Evolutionary conservation across 768 basidiomycete species (phyloP).

Genomic region (Zangia roseola): DNA sequence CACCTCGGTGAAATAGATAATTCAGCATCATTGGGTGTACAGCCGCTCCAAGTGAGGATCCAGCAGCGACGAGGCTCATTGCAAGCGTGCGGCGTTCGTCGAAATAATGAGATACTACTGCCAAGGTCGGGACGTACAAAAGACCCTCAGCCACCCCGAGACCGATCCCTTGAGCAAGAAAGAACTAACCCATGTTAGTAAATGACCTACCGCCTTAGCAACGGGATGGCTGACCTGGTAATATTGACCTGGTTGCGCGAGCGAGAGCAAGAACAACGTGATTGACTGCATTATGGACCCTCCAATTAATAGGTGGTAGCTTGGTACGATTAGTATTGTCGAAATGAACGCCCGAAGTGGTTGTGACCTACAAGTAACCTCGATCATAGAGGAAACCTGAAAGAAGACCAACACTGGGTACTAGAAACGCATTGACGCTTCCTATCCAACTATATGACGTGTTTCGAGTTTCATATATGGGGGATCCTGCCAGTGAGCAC

Average conservation of each 20-base stretch:
- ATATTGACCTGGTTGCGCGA: slow-evolving; percentile 40
- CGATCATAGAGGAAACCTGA: slow-evolving; percentile 51
- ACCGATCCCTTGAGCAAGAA: slow-evolving; percentile 49
- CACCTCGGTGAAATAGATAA: slow-evolving; percentile 13
- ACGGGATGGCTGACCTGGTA: slow-evolving; percentile 38
- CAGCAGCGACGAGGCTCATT: slow-evolving; percentile 42
- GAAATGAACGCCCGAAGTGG: background rate
- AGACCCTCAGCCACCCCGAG: slow-evolving; percentile 47
- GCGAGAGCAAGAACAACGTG: slow-evolving; percentile 45
- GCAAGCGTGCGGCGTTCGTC: slow-evolving; percentile 38
- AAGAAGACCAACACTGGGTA: slow-evolving; percentile 36
- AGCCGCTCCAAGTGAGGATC: slow-evolving; percentile 32
- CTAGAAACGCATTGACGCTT: slow-evolving; percentile 42
- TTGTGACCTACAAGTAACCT: slow-evolving; percentile 43
- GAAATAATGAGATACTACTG: slow-evolving; percentile 48
- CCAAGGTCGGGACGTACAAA: slow-evolving; percentile 43
- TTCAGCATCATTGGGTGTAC: slow-evolving; percentile 34
- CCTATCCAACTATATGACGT: slow-evolving; percentile 40
- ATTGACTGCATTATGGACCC: slow-evolving; percentile 47
- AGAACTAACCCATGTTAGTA: slow-evolving; percentile 39
- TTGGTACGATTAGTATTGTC: slow-evolving; percentile 13
- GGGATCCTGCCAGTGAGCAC: slow-evolving; percentile 7
- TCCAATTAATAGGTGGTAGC: slow-evolving; percentile 44
- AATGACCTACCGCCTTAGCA: background rate
- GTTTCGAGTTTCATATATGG: background rate